Base-by-base conservation (phyloP, 768 basidiomycete species). In the Agaricus blazei region DNA sequence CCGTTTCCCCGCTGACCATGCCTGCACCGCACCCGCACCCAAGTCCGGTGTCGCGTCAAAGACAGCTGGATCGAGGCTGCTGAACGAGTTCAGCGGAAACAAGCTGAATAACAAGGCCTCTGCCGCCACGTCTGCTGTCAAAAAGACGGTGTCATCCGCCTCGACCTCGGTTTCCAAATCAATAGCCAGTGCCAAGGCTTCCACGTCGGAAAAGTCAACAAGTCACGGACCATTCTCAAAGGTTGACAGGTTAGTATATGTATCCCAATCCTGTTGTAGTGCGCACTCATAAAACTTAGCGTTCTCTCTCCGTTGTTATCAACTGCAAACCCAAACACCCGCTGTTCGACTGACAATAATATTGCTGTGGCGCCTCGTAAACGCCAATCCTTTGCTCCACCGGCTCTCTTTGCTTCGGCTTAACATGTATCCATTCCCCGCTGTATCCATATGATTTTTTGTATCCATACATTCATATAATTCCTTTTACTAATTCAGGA, bases 1-100 rank as follows among this genome's bases (percentile, higher is more conserved):
- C 64, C 87, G 92, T 43, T 90, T 90, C 68, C 85, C 90, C 8
- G 72, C 73, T 41, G 85, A 88, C 60, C 91, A 94, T 59, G 74
- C 56, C 51, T 91, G 90, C 48, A 47, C 65, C 19, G 31, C 68
- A 31, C 42, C 66, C 9, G 43, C 69, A 1, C 56, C 63, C 24
- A 57, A 56, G 8, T 48, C 58, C 8, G 57, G 45, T 19, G 59
- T 51, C 14, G 19, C 66, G 19, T 34, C 62, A 9, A 34, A 57
- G 34, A 42, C 61, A 48, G 58, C 59, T 48, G 42, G 56, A 29
- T 59, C 51, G 24, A 64, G 62, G 34, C 38, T 64, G 29, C 45
- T 52, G 72, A 31, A 58, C 77, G 49, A 75, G 72, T 40, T 72
- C 73, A 2, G 67, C 71, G 51, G 73, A 75, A 74, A 76, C 49